Evolutionary conservation across 2,329 filamentous ascomycete species (phyloP).

Genomic region (Botryotinia globosa): DNA sequence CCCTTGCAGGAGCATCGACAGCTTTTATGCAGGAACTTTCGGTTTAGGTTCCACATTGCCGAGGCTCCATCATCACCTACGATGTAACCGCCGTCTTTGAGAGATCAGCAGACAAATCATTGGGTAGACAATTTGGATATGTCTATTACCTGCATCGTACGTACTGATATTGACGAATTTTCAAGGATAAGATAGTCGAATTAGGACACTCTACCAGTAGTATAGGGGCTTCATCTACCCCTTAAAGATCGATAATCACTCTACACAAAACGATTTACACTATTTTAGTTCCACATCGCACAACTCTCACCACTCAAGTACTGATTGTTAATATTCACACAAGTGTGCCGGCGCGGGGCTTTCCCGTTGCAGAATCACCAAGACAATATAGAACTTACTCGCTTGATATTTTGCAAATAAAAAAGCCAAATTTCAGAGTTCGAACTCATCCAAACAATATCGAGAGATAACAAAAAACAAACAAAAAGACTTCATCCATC

Average conservation of each 20-base stretch:
- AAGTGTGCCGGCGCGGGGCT: neutral
- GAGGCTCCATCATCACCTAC: neutral
- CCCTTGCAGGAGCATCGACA: slow-evolving; percentile 9
- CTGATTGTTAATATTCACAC: neutral
- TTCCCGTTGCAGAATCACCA: neutral
- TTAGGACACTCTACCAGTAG: neutral
- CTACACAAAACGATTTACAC: neutral
- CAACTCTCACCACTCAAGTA: neutral
- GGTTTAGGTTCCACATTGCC: slow-evolving; percentile 5
- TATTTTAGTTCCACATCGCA: neutral
- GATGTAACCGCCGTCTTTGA: slow-evolving; percentile 1
- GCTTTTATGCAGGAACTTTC: slow-evolving; percentile 18
- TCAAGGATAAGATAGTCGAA: neutral
- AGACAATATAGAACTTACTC: neutral
- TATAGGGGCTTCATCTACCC: neutral
- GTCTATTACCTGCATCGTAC: neutral
- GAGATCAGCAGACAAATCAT: slow-evolving; percentile 7
- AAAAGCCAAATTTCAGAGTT: neutral
- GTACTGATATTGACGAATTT: neutral
- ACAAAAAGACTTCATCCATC: neutral
- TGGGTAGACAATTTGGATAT: neutral
- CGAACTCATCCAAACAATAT: neutral
- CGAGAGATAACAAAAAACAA: neutral
- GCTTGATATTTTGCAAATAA: neutral
- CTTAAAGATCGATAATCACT: neutral